Evolutionary conservation across 768 basidiomycete species (phyloP).

Genomic region (Mycena vitilis): DNA sequence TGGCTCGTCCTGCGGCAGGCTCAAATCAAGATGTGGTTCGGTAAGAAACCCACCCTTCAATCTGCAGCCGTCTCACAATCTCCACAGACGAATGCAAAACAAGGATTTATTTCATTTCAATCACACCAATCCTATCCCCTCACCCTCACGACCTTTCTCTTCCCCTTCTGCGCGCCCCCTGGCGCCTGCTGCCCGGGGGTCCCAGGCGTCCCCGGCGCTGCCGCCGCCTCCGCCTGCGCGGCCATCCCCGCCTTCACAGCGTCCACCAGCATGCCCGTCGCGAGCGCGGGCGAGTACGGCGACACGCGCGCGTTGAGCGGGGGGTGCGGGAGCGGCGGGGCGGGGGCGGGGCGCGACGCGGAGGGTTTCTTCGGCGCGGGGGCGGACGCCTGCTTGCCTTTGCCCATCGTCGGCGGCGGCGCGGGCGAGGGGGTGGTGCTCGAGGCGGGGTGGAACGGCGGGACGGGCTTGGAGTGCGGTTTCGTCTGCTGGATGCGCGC

Average conservation of each 20-base stretch:
- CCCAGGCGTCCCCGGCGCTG: slow-evolving; percentile 46
- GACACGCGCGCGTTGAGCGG: slow-evolving; percentile 80
- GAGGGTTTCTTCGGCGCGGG: slow-evolving; percentile 56
- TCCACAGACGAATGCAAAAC: background rate
- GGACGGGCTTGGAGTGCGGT: slow-evolving; percentile 74
- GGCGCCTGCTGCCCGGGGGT: slow-evolving; percentile 47
- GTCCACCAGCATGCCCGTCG: slow-evolving; percentile 83
- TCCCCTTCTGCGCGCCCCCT: slow-evolving; percentile 72
- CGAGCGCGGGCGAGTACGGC: slow-evolving; percentile 81
- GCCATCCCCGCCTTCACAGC: slow-evolving; percentile 89
- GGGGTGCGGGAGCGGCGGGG: slow-evolving; percentile 82
- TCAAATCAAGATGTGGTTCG: too few species aligned
- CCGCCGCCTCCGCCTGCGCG: slow-evolving; percentile 61
- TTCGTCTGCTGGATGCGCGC: slow-evolving; percentile 79
- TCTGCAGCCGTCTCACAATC: background rate
- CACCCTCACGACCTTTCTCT: slow-evolving; percentile 83
- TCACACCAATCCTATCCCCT: slow-evolving; percentile 41
- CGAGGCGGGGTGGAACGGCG: slow-evolving; percentile 63
- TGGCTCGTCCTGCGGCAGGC: too few species aligned
- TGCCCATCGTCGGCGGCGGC: slow-evolving; percentile 38
- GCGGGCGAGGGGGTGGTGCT: slow-evolving; percentile 45
- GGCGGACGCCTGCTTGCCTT: slow-evolving; percentile 61
- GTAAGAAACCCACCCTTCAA: background rate
- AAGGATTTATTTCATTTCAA: slow-evolving; percentile 1
- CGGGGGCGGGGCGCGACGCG: slow-evolving; percentile 58